Evolutionary conservation across 169 alveolate genomes (phyloP).

Genomic region (Condylostoma magnum): DNA sequence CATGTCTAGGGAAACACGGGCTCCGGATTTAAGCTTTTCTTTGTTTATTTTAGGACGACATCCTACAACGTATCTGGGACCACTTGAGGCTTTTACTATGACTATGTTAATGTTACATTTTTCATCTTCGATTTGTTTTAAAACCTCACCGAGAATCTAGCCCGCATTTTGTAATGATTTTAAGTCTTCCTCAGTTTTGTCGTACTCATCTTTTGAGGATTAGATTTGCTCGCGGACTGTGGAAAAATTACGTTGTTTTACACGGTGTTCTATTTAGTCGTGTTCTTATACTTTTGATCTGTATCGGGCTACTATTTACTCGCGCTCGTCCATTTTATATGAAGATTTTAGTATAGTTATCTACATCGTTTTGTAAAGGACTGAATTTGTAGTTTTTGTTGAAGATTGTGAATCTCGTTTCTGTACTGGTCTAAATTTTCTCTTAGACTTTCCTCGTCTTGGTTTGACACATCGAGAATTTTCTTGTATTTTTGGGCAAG

Average conservation of each 20-base stretch:
- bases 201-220: conserved; percentile 68
- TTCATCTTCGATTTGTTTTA: conserved; percentile 92
- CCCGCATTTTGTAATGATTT: conserved; percentile 98
- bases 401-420: too few species aligned
- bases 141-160: conserved; percentile 97
- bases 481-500: too few species aligned
- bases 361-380: too few species aligned
- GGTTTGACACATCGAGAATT: too few species aligned
- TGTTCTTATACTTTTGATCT: conserved; percentile 26
- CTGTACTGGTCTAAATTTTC: too few species aligned
- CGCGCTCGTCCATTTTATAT: conserved; percentile 31
- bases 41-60: conserved; percentile 93
- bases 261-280: conserved; percentile 18
- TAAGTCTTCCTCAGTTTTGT: conserved; percentile 95
- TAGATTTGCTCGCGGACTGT: conserved; percentile 39
- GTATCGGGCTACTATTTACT: conserved; percentile 25
- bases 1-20: conserved; percentile 98
- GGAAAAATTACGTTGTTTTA: background rate
- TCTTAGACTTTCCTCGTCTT: too few species aligned
- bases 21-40: conserved; percentile 91
- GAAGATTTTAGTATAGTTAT: too few species aligned
- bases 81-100: conserved; percentile 95
- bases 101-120: too few species aligned
- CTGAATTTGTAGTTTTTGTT: too few species aligned
- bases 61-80: conserved; percentile 98